phyloP scores from a whole-genome alignment of 1,284 basidiomycete genomes.

The Inonotus hispidus region DNA sequence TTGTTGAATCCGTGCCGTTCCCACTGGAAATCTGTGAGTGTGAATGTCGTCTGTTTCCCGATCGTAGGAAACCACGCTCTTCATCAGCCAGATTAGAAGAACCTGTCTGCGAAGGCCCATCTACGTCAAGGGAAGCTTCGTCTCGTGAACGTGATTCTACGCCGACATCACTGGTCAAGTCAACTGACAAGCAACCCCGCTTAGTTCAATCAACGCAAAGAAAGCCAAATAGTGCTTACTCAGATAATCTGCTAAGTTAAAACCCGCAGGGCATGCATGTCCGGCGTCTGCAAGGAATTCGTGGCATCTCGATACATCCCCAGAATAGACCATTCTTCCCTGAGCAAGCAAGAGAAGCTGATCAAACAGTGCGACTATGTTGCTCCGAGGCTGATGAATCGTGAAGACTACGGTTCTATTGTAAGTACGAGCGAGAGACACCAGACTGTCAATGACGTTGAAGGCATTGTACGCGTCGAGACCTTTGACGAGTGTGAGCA shows the following conservation, averaged over 20 bases:
- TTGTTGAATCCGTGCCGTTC: conserved; percentile 20
- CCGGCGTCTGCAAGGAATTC: conserved; percentile 79
- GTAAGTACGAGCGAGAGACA: conserved; percentile 81
- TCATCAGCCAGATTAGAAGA: conserved; percentile 49
- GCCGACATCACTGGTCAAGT: conserved; percentile 78
- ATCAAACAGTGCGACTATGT: conserved; percentile 95
- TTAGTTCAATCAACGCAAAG: conserved; percentile 8
- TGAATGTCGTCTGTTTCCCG: conserved; percentile 28
- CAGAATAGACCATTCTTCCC: conserved; percentile 82
- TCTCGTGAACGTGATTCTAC: conserved; percentile 38
- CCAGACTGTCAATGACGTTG: conserved; percentile 89
- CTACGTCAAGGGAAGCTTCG: conserved; percentile 33
- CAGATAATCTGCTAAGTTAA: conserved; percentile 94
- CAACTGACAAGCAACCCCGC: conserved; percentile 48
- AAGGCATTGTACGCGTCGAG: conserved; percentile 93
- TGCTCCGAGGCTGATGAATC: conserved; percentile 97
- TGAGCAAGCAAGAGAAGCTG: conserved; percentile 82
- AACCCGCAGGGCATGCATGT: conserved; percentile 86
- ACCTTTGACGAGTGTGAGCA: conserved; percentile 39
- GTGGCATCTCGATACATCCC: conserved; percentile 69
- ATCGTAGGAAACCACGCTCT: conserved; percentile 42
- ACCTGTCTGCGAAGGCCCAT: conserved; percentile 32
- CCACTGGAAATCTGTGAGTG: conserved; percentile 15
- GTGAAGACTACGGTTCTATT: conserved; percentile 97
- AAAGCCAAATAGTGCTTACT: conserved; percentile 48